A percentile compares a stretch with the other conserved stretches of the same genome.
Evolutionary conservation across 768 basidiomycete genomes (phyloP).

Genomic region (Termitomyces sp.): DNA sequence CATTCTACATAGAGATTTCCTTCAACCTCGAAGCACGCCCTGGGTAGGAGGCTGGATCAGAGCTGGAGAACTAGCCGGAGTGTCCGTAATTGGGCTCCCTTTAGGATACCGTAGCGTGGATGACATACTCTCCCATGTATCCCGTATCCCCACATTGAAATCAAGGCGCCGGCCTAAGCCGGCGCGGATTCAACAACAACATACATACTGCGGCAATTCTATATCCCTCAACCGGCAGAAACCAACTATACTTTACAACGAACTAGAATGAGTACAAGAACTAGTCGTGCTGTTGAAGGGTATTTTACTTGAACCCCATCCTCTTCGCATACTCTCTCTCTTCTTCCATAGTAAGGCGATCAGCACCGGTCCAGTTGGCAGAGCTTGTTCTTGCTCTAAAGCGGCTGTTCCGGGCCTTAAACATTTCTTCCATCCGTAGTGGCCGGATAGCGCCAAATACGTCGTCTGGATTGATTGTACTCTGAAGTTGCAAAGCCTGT

Average conservation of each 20-base stretch:
- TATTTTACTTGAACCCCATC: slow-evolving; percentile 74
- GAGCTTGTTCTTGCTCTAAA: slow-evolving; percentile 91
- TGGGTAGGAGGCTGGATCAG: too few relatives aligned
- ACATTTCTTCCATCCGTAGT: slow-evolving; percentile 90
- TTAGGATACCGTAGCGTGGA: too few relatives aligned
- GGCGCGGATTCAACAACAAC: too few relatives aligned
- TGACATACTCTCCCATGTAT: too few relatives aligned
- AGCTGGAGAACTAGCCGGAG: too few relatives aligned
- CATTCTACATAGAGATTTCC: too few relatives aligned
- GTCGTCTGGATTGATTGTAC: slow-evolving; percentile 83
- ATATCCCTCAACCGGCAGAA: too few relatives aligned
- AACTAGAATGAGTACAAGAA: not conserved
- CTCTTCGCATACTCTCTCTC: slow-evolving; percentile 81
- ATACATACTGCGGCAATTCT: too few relatives aligned
- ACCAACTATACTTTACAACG: not conserved
- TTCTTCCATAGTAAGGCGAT: slow-evolving; percentile 79
- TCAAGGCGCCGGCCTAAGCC: too few relatives aligned
- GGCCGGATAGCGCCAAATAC: slow-evolving; percentile 89
- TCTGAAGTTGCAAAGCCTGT: slow-evolving; percentile 75
- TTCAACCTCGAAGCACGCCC: too few relatives aligned
- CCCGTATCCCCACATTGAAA: too few relatives aligned
- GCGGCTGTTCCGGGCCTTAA: slow-evolving; percentile 68
- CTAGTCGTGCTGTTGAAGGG: not conserved
- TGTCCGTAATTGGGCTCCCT: too few relatives aligned
- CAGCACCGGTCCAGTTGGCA: slow-evolving; percentile 95